Percentiles rank a stretch among this genome's conserved stretches.
These are phyloP conservation scores for Teratosphaeria pseudoeucalypti DNA, from an alignment of 2,329 filamentous ascomycete genomes.

Conservation along the genomic window DNA sequence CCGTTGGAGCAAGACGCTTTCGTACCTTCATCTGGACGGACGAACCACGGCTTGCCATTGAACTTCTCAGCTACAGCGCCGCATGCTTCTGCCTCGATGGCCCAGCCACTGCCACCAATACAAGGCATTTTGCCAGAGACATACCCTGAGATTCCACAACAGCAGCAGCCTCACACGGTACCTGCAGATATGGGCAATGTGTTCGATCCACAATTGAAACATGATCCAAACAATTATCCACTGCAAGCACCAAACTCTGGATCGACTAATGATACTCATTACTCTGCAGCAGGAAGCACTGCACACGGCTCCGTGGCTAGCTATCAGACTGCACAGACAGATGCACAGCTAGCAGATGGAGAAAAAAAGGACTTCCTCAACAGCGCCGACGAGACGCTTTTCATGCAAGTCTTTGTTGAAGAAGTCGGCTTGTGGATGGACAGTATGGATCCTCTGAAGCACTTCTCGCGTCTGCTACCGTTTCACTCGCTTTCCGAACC, in stretches of 20 bases:
- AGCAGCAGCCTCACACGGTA: constrained; percentile 6
- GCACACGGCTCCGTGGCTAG: constrained; percentile 14
- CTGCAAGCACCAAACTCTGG: constrained; percentile 9
- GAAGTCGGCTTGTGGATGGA: constrained; percentile 94
- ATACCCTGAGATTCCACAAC: constrained; percentile 30
- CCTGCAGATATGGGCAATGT: constrained; percentile 26
- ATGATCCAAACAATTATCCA: constrained; percentile 18
- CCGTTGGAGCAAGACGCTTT: constrained; percentile 22
- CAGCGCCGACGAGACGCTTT: constrained; percentile 67
- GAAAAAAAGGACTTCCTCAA: constrained; percentile 54
- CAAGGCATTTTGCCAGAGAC: constrained; percentile 39
- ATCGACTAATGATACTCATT: constrained; percentile 15
- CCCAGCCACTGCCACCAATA: constrained; percentile 42
- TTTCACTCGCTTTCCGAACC: constrained; percentile 72
- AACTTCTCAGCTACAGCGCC: constrained; percentile 23
- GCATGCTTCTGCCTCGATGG: constrained; percentile 26
- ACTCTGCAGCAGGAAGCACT: constrained; percentile 16
- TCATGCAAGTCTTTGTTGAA: constrained; percentile 86
- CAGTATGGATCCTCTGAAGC: constrained; percentile 71
- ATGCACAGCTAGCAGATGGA: constrained; percentile 26
- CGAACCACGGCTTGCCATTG: constrained; percentile 10
- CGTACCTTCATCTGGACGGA: background rate
- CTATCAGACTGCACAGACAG: constrained; percentile 29
- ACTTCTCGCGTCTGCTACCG: constrained; percentile 74
- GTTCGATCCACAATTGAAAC: constrained; percentile 28